Percentiles rank a stretch among this genome's conserved stretches.
Evolutionary conservation across 202 grass and related monocot species (phyloP).

Genomic region (Cymbopogon flexuosus): DNA sequence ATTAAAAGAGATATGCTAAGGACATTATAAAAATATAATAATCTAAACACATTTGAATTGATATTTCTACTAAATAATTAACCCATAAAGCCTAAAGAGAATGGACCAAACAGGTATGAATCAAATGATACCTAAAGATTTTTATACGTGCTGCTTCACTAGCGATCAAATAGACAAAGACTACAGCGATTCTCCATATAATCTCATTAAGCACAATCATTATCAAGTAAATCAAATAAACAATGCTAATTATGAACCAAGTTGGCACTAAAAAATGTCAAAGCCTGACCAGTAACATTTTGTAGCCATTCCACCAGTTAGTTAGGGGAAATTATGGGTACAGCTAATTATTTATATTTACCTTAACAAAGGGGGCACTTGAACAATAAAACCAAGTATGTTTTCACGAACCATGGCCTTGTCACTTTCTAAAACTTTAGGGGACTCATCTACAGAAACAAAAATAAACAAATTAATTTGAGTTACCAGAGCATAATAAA

Average conservation of each 20-base stretch:
- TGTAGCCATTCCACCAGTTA: not conserved
- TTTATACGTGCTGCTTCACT: not conserved
- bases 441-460: slow-evolving; percentile 47
- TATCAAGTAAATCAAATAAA: not conserved
- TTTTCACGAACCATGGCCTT: slow-evolving; percentile 76
- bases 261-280: not conserved
- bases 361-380: slow-evolving; percentile 86
- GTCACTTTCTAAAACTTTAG: slow-evolving; percentile 67
- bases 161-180: not conserved
- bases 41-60: not conserved
- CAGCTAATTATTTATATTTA: slow-evolving; percentile 25
- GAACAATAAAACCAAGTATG: slow-evolving; percentile 84
- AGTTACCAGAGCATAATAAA: slow-evolving; percentile 12
- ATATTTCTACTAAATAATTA: slow-evolving; percentile 1
- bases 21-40: not conserved
- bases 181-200: not conserved
- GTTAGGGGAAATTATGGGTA: not conserved
- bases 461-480: slow-evolving; percentile 5
- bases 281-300: not conserved
- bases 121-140: not conserved
- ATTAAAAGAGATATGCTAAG: slow-evolving; percentile 22
- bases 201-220: not conserved
- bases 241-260: not conserved
- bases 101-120: not conserved
- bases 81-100: not conserved